Base-by-base conservation (phyloP, 83 land plant genomes). In the Isoetes engelmannii region DNA sequence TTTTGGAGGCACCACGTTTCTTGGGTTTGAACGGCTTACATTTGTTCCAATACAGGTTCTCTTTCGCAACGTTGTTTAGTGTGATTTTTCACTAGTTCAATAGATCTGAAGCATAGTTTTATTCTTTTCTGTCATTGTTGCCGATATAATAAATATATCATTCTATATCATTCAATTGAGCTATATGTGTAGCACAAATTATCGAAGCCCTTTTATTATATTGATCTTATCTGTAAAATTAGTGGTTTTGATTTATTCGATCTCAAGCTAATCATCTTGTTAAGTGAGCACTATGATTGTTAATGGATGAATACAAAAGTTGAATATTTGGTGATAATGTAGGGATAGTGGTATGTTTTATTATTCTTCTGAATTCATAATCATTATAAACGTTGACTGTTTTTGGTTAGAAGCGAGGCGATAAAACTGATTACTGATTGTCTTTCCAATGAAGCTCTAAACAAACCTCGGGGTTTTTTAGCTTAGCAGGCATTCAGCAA, bases 1-100 rank as follows among this genome's bases (percentile, higher is more conserved):
- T 47, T 93, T 76, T 75, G 98, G 98, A 6, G 98, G 98, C n/a
- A 70, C 73, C 9, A 79, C 67, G 48, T 93, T 82, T 69, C 80
- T 93, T 70, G 96, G 96, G 71, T 93, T 93, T 76, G 98, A 90
- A 74, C 86, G 80, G 76, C 84, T 93, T 44, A 85, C 98, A 20
- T 93, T 81, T 77, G 86, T 93, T 17, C 98, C 98, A 20, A 93
- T 93, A 51, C 96, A 93, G 96, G 98, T 90, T 71, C 65, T 48
- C 41, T 48, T 20, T 45, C 18, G n/a, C 59, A 28, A 28, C 47
- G 19, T 67, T 17, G 59, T 55, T 72, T 12, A 5, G 20, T 41
- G 8, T 7, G n/a, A 17, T 8, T 10, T 42, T 60, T 15, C 20
- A 15, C 12, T 20, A n/a, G 1, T 60, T 60, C 19, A 9, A 15